Evolutionary conservation across 495 filamentous ascomycete species (phyloP).

Genomic region (Xylaria palmicola): DNA sequence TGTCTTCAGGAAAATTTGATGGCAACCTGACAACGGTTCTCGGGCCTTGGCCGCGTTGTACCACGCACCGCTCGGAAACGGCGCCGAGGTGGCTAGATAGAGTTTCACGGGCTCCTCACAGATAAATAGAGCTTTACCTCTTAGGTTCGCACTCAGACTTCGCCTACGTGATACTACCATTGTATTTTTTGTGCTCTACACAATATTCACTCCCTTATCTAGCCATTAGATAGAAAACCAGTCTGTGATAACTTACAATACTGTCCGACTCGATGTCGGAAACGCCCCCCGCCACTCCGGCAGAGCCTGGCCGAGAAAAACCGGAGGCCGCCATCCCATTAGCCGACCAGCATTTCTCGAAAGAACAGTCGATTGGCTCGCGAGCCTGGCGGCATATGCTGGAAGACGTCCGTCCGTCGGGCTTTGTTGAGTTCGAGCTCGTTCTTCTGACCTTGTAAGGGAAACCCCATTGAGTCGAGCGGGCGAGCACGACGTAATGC

Average conservation of each 20-base stretch:
- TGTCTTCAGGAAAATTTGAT: neutral
- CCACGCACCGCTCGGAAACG: neutral
- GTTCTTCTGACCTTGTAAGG: constrained; percentile 45
- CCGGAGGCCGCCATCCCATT: neutral
- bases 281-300: neutral
- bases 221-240: neutral
- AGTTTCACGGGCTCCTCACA: neutral
- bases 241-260: neutral
- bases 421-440: constrained; percentile 42
- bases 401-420: constrained; percentile 33
- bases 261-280: neutral
- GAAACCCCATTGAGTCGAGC: neutral
- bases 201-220: neutral
- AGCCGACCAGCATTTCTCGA: neutral
- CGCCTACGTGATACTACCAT: neutral
- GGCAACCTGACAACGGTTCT: constrained; percentile 7
- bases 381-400: constrained; percentile 38
- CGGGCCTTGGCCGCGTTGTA: neutral
- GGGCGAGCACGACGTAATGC: neutral
- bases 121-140: constrained; percentile 13
- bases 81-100: neutral
- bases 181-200: neutral
- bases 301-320: neutral
- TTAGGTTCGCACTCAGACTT: neutral
- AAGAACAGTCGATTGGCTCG: constrained; percentile 15